These are phyloP conservation scores for Chimonanthus salicifolius DNA, from an alignment of 164 flowering plant genomes.

Conservation along the genomic window DNA sequence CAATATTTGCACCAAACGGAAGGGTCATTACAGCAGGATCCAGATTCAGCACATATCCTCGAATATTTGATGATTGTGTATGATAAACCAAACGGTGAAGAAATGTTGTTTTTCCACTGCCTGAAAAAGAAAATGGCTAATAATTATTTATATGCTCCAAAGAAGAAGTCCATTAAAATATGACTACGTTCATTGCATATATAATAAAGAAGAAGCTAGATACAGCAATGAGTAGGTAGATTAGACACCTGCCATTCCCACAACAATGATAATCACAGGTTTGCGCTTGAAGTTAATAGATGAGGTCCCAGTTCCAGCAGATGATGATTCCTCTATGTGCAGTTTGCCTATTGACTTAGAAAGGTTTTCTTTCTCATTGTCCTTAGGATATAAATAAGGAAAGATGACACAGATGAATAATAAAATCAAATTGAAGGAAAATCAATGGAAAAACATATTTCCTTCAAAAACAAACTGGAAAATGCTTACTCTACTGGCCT, in stretches of 20 bases:
- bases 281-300: constrained; percentile 54
- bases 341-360: constrained; percentile 56
- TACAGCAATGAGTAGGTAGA: background rate
- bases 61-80: constrained; percentile 56
- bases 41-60: constrained; percentile 84
- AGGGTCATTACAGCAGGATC: constrained; percentile 93
- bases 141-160: background rate
- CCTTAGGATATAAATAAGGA: constrained; percentile 22
- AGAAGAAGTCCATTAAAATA: background rate
- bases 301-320: constrained; percentile 20
- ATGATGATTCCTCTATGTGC: constrained; percentile 40
- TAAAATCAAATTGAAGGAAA: background rate
- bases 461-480: background rate
- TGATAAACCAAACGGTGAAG: constrained; percentile 79
- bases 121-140: constrained; percentile 25
- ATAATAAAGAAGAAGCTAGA: background rate
- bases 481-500: constrained; percentile 8
- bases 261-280: constrained; percentile 78
- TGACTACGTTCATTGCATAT: background rate
- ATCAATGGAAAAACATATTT: background rate
- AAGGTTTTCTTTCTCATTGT: constrained; percentile 43
- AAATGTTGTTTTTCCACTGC: constrained; percentile 95
- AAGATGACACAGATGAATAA: background rate
- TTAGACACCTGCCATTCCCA: constrained; percentile 87
- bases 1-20: constrained; percentile 88